Percentiles rank a stretch among this genome's conserved stretches.
Evolutionary conservation across 768 basidiomycete species (phyloP).

Genomic region (Kockovaella imperatae): DNA sequence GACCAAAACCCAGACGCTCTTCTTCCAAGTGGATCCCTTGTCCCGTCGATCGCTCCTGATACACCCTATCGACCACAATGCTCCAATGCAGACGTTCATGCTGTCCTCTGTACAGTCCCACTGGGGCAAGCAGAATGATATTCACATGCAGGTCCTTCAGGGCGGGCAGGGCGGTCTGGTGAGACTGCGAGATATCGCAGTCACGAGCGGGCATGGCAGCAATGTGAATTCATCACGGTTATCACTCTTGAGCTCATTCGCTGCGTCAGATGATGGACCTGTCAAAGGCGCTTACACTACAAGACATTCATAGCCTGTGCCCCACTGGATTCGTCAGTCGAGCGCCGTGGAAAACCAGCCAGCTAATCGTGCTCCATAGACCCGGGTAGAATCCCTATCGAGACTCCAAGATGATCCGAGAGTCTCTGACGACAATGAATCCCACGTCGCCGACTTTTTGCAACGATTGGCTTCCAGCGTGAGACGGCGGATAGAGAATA

Average conservation of each 20-base stretch:
- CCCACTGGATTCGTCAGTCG: constrained; percentile 1
- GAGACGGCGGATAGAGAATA: constrained; percentile 58
- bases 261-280: constrained; percentile 1
- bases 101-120: constrained; percentile 19
- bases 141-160: constrained; percentile 23
- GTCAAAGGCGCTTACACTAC: neutral
- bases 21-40: constrained; percentile 38
- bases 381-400: neutral
- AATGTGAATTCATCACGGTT: constrained; percentile 1
- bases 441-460: constrained; percentile 26
- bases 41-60: constrained; percentile 38
- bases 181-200: constrained; percentile 3
- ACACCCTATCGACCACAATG: neutral
- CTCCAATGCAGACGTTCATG: constrained; percentile 9
- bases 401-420: neutral
- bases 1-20: neutral
- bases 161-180: constrained; percentile 31
- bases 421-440: constrained; percentile 45
- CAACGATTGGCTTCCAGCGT: constrained; percentile 57
- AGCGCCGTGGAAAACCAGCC: neutral
- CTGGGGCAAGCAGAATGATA: constrained; percentile 9
- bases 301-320: neutral
- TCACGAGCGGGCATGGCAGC: neutral
- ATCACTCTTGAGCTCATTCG: neutral
- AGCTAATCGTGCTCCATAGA: neutral